A percentile compares a stretch with the other conserved stretches of the same genome.
Evolutionary conservation across 2,329 filamentous ascomycete species (phyloP).

Genomic region (Colletotrichum salicis): DNA sequence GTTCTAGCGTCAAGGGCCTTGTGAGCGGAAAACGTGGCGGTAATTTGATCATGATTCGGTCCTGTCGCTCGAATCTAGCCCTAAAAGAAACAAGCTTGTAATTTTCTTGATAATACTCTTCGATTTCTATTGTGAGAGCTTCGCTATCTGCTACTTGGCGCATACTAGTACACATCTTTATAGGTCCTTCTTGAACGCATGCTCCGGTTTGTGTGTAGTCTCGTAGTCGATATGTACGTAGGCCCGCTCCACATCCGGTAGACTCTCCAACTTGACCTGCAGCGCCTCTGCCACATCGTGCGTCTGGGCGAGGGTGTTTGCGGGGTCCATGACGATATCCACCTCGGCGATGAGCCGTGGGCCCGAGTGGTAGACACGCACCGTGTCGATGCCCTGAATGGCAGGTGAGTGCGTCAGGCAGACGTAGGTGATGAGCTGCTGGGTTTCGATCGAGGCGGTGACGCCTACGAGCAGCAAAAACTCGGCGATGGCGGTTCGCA

Average conservation of each 20-base stretch:
- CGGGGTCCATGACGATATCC: constrained; percentile 90
- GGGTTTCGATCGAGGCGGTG: constrained; percentile 82
- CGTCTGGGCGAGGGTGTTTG: constrained; percentile 77
- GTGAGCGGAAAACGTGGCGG: neutral
- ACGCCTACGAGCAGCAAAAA: constrained; percentile 93
- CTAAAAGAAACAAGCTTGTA: neutral
- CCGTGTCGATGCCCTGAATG: constrained; percentile 90
- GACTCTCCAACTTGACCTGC: constrained; percentile 90
- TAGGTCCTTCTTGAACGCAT: constrained; percentile 70
- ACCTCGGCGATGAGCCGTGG: constrained; percentile 93
- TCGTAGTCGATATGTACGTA: constrained; percentile 99
- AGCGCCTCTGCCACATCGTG: constrained; percentile 95
- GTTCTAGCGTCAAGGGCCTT: neutral
- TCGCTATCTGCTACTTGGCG: neutral
- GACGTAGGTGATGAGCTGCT: constrained; percentile 95
- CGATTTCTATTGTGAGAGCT: neutral
- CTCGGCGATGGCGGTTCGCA: constrained; percentile 85
- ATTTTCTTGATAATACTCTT: neutral
- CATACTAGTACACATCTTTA: constrained; percentile 42
- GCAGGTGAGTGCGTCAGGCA: constrained; percentile 91
- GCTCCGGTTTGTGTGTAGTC: constrained; percentile 93
- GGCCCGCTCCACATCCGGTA: constrained; percentile 91
- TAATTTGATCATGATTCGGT: neutral
- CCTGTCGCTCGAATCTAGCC: neutral
- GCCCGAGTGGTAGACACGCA: constrained; percentile 91